A percentile compares a stretch with the other conserved stretches of the same genome.
Conservation (phyloP, 2,329 filamentous ascomycete genomes). For the Sphaerulina musiva region DNA sequence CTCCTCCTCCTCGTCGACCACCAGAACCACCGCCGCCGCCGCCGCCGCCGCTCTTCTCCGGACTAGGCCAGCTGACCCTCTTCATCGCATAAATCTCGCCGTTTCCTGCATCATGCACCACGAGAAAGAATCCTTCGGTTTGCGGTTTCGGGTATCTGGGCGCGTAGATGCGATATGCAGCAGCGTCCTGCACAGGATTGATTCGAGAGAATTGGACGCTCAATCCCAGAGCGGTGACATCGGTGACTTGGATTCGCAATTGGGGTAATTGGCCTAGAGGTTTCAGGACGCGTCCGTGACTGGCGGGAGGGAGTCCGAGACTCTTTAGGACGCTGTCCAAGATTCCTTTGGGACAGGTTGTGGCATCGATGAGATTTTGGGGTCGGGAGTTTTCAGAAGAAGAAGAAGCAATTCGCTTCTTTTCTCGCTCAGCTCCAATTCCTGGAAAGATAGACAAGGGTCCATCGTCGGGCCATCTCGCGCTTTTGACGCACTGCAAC, state of each 20-base stretch:
- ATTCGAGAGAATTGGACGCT: slow-evolving; percentile 58
- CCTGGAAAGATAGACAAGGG: slow-evolving; percentile 74
- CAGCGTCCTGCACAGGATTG: slow-evolving; percentile 57
- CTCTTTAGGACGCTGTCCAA: slow-evolving; percentile 40
- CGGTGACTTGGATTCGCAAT: slow-evolving; percentile 55
- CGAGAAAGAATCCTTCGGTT: slow-evolving; percentile 84
- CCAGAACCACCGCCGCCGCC: slow-evolving; percentile 23
- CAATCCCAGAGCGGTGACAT: slow-evolving; percentile 57
- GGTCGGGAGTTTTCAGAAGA: slow-evolving; percentile 28
- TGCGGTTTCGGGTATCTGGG: slow-evolving; percentile 91
- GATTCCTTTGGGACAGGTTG: slow-evolving; percentile 29
- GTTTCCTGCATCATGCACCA: slow-evolving; percentile 59
- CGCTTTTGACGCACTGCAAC: slow-evolving; percentile 86
- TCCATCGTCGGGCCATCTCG: slow-evolving; percentile 79
- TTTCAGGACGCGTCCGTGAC: slow-evolving; percentile 49
- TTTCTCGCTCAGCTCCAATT: slow-evolving; percentile 46
- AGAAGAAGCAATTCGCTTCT: slow-evolving; percentile 35
- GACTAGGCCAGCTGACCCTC: slow-evolving; percentile 65
- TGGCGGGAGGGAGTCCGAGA: slow-evolving; percentile 45
- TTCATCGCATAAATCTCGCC: slow-evolving; percentile 84
- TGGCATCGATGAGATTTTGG: slow-evolving; percentile 37
- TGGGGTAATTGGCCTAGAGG: slow-evolving; percentile 63
- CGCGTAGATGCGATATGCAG: slow-evolving; percentile 70
- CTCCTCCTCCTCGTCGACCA: no score
- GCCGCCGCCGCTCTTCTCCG: slow-evolving; percentile 29